A percentile compares a stretch with the other conserved stretches of the same genome.
Conservation (phyloP, 192 early-diverging fungal genomes). For the Gigaspora rosea region DNA sequence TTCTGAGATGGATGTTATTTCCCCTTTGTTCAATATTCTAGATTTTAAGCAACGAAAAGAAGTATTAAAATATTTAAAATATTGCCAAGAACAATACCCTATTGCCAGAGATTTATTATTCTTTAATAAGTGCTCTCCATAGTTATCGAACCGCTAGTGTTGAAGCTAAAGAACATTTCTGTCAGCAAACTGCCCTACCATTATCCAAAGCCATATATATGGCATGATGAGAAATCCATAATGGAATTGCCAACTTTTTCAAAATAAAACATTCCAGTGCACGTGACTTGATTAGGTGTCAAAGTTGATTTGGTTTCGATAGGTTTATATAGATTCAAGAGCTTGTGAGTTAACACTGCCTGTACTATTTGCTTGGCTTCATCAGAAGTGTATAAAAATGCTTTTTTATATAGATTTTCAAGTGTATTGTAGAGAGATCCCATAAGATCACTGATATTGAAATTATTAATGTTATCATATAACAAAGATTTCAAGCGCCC, state of each 20-base stretch:
- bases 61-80: constrained; percentile 22
- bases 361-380: neutral
- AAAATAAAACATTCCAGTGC: neutral
- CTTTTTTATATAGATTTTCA: constrained; percentile 31
- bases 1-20: constrained; percentile 22
- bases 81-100: neutral
- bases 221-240: constrained; percentile 32
- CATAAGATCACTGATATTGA: constrained; percentile 34
- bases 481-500: constrained; percentile 33
- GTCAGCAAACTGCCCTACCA: constrained; percentile 28
- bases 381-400: neutral
- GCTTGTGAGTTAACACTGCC: neutral
- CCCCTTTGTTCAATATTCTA: neutral
- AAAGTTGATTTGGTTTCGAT: neutral
- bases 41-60: constrained; percentile 27
- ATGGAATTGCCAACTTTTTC: neutral
- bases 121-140: constrained; percentile 1
- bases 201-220: constrained; percentile 43
- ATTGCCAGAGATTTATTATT: neutral
- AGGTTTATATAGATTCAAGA: neutral
- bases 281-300: neutral
- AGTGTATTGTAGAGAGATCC: constrained; percentile 17
- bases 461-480: constrained; percentile 5
- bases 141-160: constrained; percentile 13
- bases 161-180: neutral